Conservation (phyloP, 306 rosid genomes). For the Cyamopsis tetragonoloba region DNA sequence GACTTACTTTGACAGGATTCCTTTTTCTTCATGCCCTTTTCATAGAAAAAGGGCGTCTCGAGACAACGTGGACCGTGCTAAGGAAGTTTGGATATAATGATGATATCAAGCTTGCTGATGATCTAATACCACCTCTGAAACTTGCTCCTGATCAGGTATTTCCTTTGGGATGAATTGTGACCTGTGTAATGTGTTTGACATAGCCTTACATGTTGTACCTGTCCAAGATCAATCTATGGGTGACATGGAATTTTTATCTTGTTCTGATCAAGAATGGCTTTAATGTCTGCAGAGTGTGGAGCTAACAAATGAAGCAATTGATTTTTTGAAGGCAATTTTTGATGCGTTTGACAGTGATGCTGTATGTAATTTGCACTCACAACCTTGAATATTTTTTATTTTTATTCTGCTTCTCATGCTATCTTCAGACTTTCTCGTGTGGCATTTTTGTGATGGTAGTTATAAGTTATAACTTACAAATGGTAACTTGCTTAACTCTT, state of each 20-base stretch:
- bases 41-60: conserved; percentile 95
- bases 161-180: conserved; percentile 12
- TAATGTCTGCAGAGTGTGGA: conserved; percentile 81
- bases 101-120: conserved; percentile 88
- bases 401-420: neutral
- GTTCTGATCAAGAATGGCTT: conserved; percentile 17
- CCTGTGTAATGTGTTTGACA: neutral
- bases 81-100: conserved; percentile 94
- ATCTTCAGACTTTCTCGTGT: neutral
- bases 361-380: conserved; percentile 45
- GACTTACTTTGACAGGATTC: conserved; percentile 95
- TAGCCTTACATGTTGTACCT: neutral
- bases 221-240: conserved; percentile 1
- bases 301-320: conserved; percentile 89
- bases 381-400: conserved; percentile 4
- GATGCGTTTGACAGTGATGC: conserved; percentile 63
- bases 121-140: conserved; percentile 63
- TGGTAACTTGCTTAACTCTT: conserved; percentile 1
- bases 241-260: neutral
- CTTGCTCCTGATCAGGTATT: conserved; percentile 83
- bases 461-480: neutral
- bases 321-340: conserved; percentile 73
- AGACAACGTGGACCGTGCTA: conserved; percentile 96
- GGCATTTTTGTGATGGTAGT: neutral
- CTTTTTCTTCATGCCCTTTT: conserved; percentile 96